Base-by-base conservation (phyloP, 306 rosid genomes). In the Inga laurina region DNA sequence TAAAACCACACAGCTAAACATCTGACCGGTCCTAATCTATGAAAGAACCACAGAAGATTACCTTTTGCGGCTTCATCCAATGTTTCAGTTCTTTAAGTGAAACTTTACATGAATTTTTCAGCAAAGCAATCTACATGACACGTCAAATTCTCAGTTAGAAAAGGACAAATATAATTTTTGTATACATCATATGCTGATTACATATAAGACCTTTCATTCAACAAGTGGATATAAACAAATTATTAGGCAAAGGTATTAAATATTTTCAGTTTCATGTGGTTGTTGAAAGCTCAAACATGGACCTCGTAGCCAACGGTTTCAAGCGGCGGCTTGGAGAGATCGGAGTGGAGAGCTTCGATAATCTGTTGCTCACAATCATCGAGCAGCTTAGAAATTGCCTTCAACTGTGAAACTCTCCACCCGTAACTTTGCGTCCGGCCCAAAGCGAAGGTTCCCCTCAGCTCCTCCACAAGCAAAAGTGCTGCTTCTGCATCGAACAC, bases 31-130 rank as follows among this genome's bases (percentile, higher is more conserved):
- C 70, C 5, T 12, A 32, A 30, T 10, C 41, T 14, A 52, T 44
- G 51, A 41, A 79, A 76, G 54, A 81, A 76, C 35, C 74, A 69
- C 74, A 65, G 69, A 76, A 0, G 84, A 76, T 65, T 85, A 94
- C 99, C 97, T 91, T 96, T 76, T 96, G 97, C 27, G 99, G 88
- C 68, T 35, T 48, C 94, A 96, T 91, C 99, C 99, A 96, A 15
- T 69, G 79, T 79, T 86, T 90, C 76, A 96, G 83, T 81, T 87
- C 83, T 79, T 90, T 94, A 49, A 96, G 84, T 24, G 94, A 84
- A 32, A 56, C 34, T 79, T 81, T 87, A 75, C 94, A 92, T 13
- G 99, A 82, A 82, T 57, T 85, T 84, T 89, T 96, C 70, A 94
- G 59, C 94, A 94, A 81, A 56, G 87, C 85, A 86, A 94, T 77